Evolutionary conservation across 2,329 filamentous ascomycete species (phyloP).

Genomic region (Proliferodiscus dingleyae): DNA sequence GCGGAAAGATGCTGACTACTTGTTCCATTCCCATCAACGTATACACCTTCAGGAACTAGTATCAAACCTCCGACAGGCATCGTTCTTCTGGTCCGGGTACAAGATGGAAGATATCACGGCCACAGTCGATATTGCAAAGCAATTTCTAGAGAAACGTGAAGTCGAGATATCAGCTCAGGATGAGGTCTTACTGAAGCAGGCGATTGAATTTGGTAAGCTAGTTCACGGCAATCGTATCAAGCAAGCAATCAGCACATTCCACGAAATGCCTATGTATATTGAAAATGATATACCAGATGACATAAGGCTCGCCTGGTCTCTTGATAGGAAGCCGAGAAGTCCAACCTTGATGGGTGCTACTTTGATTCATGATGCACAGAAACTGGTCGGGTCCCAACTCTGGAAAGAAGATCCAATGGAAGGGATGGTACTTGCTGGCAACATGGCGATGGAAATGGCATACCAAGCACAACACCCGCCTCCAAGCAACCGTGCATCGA

Average conservation of each 20-base stretch:
- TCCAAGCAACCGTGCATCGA: conserved; percentile 2
- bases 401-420: conserved; percentile 19
- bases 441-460: conserved; percentile 16
- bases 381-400: conserved; percentile 40
- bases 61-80: conserved; percentile 73
- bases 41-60: conserved; percentile 65
- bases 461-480: not conserved
- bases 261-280: conserved; percentile 75
- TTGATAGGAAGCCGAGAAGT: conserved; percentile 43
- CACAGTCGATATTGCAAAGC: conserved; percentile 60
- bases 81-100: conserved; percentile 79
- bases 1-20: conserved; percentile 76
- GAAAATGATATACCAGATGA: conserved; percentile 56
- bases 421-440: conserved; percentile 18
- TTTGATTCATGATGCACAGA: conserved; percentile 49
- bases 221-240: conserved; percentile 60
- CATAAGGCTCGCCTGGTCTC: conserved; percentile 60
- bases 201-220: conserved; percentile 58
- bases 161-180: conserved; percentile 59
- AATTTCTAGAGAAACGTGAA: conserved; percentile 60
- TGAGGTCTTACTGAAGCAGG: conserved; percentile 52
- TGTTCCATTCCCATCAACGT: conserved; percentile 74
- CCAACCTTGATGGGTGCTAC: conserved; percentile 52
- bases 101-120: conserved; percentile 55
- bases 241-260: conserved; percentile 60